Base-by-base conservation (phyloP, 495 filamentous ascomycete genomes). In the Cercophora newfieldiana region DNA sequence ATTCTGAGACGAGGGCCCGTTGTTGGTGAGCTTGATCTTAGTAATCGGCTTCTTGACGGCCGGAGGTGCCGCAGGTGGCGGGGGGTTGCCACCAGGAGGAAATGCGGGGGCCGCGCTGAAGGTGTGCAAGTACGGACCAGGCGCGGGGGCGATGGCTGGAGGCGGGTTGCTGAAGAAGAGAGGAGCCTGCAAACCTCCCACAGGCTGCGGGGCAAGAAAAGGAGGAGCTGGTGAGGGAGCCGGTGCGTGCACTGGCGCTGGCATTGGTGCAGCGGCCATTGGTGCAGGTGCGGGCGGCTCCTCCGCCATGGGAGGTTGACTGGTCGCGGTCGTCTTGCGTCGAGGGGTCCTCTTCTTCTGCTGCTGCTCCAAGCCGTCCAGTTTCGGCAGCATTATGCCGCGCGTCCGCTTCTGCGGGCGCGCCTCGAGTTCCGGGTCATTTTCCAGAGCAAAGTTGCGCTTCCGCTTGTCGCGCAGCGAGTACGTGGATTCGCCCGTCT, bases 391-490 rank as follows among this genome's bases (percentile, higher is more conserved):
- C 0, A 44, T 54, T 5, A 60, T 47, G 22, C 29, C 60, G 4
- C 75, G 69, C 14, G 58, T 49, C 10, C 72, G 69, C 48, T 71
- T 67, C 22, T 68, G 64, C 1, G 69, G 48, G 18, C 71, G 66
- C 16, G 70, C n/a, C 48, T 73, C 74, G 3, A 73, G 63, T 31
- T 72, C 68, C 6, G 74, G 72, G 47, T 77, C 76, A 61, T 78
- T 78, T 59, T 76, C 72, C 19, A 76, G 71, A 16, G 58, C 73
- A 70, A 74, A 78, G 50, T 75, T 78, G 47, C 77, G 74, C 63
- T 71, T 77, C 7, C 69, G 68, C 66, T 77, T 77, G 19, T 77
- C 75, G 14, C 77, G 76, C 24, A 79, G 68, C 0, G 75, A 76
- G 59, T 79, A 79, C 0, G 71, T 44, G 7, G 77, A 74, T 64